A percentile compares a stretch with the other conserved stretches of the same genome.
phyloP scores from a whole-genome alignment of 768 basidiomycete genomes.

The Hericium rajendrae region DNA sequence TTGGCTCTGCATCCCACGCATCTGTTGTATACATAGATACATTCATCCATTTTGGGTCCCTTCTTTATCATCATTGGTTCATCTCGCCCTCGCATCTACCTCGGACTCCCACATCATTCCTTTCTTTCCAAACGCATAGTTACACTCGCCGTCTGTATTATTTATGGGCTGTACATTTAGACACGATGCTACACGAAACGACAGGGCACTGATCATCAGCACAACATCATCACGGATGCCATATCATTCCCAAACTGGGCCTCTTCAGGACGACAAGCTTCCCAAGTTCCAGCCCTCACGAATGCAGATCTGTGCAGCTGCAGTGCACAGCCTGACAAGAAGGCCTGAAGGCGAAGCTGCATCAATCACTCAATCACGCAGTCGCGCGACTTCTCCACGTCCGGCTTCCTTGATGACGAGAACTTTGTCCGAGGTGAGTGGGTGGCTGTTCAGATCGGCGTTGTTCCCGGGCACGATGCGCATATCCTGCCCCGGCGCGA shows the following conservation, averaged over 20 bases:
- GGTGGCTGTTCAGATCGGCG: too few species aligned
- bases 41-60: neutral
- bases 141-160: neutral
- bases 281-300: too few species aligned
- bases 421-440: too few species aligned
- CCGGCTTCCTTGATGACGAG: too few species aligned
- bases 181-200: neutral
- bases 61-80: neutral
- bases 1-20: neutral
- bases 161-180: conserved; percentile 1
- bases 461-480: too few species aligned
- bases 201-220: neutral
- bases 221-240: neutral
- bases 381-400: too few species aligned
- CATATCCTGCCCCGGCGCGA: too few species aligned
- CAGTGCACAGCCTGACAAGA: too few species aligned
- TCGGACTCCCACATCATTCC: neutral
- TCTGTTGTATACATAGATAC: neutral
- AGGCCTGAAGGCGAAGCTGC: too few species aligned
- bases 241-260: neutral
- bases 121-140: neutral
- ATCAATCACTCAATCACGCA: too few species aligned
- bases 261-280: too few species aligned
- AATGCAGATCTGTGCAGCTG: too few species aligned
- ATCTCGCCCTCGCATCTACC: neutral